Evolutionary conservation across 129 eudicot species (phyloP).

Genomic region (Silybum marianum): DNA sequence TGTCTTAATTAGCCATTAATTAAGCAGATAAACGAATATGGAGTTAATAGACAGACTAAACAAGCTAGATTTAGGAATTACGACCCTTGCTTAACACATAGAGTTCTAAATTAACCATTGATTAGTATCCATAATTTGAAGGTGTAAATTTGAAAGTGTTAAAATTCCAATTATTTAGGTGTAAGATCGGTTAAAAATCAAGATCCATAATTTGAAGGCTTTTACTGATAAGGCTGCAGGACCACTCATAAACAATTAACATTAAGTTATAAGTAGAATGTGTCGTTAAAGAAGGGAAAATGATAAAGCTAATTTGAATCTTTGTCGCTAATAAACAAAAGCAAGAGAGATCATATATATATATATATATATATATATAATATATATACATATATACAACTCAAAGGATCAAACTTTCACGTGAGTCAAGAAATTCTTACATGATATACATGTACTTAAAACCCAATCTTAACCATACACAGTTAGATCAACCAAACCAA

Average conservation of each 20-base stretch:
- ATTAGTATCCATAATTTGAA: no score
- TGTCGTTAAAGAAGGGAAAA: slow-evolving; percentile 36
- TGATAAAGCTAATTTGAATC: slow-evolving; percentile 25
- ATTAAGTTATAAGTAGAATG: slow-evolving; percentile 12
- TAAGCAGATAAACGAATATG: background rate
- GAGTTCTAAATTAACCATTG: background rate
- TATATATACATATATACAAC: slow-evolving; percentile 13
- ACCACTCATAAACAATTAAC: background rate
- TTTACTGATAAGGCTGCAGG: background rate
- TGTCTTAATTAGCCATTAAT: background rate
- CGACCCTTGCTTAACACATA: background rate
- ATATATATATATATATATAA: slow-evolving; percentile 10
- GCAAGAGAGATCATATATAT: slow-evolving; percentile 29
- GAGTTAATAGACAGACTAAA: no score
- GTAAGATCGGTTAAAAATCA: background rate
- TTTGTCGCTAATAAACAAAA: slow-evolving; percentile 39
- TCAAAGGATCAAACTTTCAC: slow-evolving; percentile 37
- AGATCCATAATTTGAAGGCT: background rate
- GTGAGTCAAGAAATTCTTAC: slow-evolving; percentile 38
- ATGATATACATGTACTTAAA: slow-evolving; percentile 27
- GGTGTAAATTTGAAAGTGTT: no score
- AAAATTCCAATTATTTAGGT: background rate
- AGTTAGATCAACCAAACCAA: slow-evolving; percentile 31
- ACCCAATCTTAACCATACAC: slow-evolving; percentile 32
- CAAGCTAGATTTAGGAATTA: background rate